Evolutionary conservation across 2,329 filamentous ascomycete genomes (phyloP).

Genomic region (Fusarium tuaranense): DNA sequence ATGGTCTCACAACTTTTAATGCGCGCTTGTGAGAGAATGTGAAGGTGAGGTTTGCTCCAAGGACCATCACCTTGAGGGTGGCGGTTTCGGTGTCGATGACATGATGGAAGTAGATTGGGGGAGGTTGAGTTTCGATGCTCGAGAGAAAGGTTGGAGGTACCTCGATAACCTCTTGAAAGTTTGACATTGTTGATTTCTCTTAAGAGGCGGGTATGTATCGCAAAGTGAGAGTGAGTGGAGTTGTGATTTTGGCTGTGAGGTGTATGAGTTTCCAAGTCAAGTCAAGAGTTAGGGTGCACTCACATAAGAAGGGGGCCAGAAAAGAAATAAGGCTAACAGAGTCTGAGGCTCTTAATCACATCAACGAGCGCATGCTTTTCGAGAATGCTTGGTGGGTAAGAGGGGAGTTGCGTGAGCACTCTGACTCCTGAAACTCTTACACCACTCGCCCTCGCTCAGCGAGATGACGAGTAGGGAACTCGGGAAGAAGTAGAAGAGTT

Average conservation of each 20-base stretch:
- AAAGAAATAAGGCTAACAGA: background rate
- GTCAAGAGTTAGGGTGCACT: background rate
- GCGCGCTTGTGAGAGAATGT: slow-evolving; percentile 47
- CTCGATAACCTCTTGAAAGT: slow-evolving; percentile 8
- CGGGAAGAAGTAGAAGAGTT: background rate
- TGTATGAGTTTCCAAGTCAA: slow-evolving; percentile 10
- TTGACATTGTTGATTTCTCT: slow-evolving; percentile 12
- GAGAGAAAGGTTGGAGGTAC: slow-evolving; percentile 38
- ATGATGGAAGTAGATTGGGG: slow-evolving; percentile 49
- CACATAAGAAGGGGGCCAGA: background rate
- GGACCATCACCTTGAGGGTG: slow-evolving; percentile 45
- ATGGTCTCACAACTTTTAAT: background rate
- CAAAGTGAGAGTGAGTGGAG: background rate
- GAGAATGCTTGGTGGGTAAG: background rate
- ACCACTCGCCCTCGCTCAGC: background rate
- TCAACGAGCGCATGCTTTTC: background rate
- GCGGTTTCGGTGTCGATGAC: slow-evolving; percentile 40
- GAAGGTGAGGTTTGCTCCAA: slow-evolving; percentile 48
- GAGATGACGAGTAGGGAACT: background rate
- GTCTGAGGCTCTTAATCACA: background rate
- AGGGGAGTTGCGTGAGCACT: background rate
- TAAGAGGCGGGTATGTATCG: background rate
- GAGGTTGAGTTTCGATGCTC: slow-evolving; percentile 23
- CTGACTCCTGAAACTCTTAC: background rate
- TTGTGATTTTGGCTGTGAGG: slow-evolving; percentile 5